Conservation (phyloP, 148 eudicot genomes). For the Mesembryanthemum crystallinum region DNA sequence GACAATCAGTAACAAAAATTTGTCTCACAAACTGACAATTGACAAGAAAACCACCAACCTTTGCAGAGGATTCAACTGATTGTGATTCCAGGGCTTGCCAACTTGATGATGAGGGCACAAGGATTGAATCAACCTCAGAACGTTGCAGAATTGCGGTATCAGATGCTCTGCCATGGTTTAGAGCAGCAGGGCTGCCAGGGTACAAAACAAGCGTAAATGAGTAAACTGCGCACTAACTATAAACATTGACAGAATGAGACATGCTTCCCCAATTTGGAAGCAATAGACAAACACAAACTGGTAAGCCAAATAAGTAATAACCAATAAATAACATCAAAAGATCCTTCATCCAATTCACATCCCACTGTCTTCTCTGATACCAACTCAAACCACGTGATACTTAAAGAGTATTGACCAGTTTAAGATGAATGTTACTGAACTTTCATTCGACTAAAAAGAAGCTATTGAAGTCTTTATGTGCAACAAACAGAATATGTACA, state of each 20-base stretch:
- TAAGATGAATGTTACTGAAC: too few relatives aligned
- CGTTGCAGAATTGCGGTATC: constrained; percentile 46
- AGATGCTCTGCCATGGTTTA: constrained; percentile 39
- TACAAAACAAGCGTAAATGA: constrained; percentile 4
- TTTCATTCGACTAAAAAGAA: not conserved
- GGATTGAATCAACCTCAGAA: constrained; percentile 49
- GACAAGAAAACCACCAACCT: constrained; percentile 35
- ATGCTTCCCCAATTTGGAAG: not conserved
- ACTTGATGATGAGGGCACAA: constrained; percentile 44
- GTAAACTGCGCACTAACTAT: constrained; percentile 4
- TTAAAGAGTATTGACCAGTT: not conserved
- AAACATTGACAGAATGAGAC: not conserved
- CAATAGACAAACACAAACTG: not conserved
- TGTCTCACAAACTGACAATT: not conserved
- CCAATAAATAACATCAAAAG: not conserved
- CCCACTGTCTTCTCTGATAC: not conserved
- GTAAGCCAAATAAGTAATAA: not conserved
- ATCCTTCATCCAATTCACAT: not conserved
- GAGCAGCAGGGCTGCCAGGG: constrained; percentile 47
- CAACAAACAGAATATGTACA: not conserved
- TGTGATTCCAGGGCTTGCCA: constrained; percentile 50
- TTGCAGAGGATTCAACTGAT: constrained; percentile 44
- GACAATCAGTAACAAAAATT: constrained; percentile 20
- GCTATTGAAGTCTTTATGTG: too few relatives aligned
- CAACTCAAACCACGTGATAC: not conserved